Base-by-base conservation (phyloP, 1,284 basidiomycete genomes). In the Sporisorium sorghi region DNA sequence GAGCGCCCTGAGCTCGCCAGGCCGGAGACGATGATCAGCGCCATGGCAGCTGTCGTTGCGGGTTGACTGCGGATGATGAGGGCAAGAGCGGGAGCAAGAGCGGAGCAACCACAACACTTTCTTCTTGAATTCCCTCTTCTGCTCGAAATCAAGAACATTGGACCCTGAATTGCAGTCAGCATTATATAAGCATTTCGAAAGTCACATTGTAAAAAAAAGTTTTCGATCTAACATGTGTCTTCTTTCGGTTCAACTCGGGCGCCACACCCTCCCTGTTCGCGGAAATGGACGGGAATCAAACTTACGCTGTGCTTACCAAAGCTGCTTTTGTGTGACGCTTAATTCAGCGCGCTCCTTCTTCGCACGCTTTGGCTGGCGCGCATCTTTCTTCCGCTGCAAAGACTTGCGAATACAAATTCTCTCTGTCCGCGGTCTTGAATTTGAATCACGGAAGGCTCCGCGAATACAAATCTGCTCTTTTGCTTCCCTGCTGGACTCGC, bases 21-120 rank as follows among this genome's bases (percentile, higher is more conserved):
- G 11, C 96, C 96, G n/a, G 92, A 90, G 42, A 98, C 87, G 3
- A 94, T 95, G 75, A 99, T 87, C 55, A 98, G 88, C n/a, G 95
- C 94, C 95, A 98, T 98, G 53, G 5, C 26, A 17, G 17, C 33
- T 30, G 5, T 19, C 12, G 47, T 49, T 49, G 47, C 40, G 37
- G 30, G 14, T 51, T 28, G 3, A 3, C 42, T n/a, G 23, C 15
- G 42, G 24, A 15, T 8, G 39, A 48, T 1, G 47, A 54, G 33
- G 15, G 32, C 10, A 15, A 40, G 23, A 26, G 15, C 19, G 10
- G 11, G 30, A 30, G 30, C 5, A 15, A 30, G 28, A 32, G 49
- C 7, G 24, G 6, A 11, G 21, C 6, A 32, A 24, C 57, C 32
- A 47, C 43, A 24, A 49, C 32, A 47, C 43, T 59, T 66, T 66